Percentiles rank a stretch among this genome's conserved stretches.
These are phyloP conservation scores for Isatis lusitanica DNA, from an alignment of 441 rosid species.

Conservation along the genomic window DNA sequence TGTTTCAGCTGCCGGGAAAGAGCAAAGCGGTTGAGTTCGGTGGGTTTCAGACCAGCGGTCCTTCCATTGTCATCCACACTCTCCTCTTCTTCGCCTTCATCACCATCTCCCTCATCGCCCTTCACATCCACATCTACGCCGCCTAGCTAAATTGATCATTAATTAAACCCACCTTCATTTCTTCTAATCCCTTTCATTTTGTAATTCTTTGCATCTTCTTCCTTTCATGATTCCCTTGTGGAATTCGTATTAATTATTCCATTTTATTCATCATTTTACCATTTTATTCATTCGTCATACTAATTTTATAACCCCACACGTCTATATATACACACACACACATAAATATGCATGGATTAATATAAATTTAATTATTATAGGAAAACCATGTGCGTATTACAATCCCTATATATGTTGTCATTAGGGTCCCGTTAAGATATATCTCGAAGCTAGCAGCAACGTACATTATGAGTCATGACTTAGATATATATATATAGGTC, in stretches of 20 bases:
- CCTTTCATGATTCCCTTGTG: background rate
- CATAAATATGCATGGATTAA: background rate
- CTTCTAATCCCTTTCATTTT: background rate
- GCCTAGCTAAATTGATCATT: constrained; percentile 23
- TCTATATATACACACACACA: too few relatives aligned
- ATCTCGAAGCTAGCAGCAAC: background rate
- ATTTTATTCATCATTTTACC: background rate
- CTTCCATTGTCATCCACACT: constrained; percentile 58
- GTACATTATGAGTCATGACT: background rate
- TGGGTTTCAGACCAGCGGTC: constrained; percentile 62
- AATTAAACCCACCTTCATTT: background rate
- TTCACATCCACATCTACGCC: constrained; percentile 55
- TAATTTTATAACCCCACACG: background rate
- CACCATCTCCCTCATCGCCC: constrained; percentile 61
- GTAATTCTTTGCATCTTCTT: background rate
- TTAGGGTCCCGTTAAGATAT: background rate
- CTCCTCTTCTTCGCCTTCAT: constrained; percentile 65
- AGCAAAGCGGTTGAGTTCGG: constrained; percentile 51
- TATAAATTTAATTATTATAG: background rate
- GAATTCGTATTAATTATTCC: too few relatives aligned
- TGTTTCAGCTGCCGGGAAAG: constrained; percentile 39
- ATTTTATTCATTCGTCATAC: background rate
- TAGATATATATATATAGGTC: background rate
- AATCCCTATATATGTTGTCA: background rate
- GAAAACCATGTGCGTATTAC: background rate